These are phyloP conservation scores for Trametes meyenii DNA, from an alignment of 768 basidiomycete genomes.

Conservation along the genomic window DNA sequence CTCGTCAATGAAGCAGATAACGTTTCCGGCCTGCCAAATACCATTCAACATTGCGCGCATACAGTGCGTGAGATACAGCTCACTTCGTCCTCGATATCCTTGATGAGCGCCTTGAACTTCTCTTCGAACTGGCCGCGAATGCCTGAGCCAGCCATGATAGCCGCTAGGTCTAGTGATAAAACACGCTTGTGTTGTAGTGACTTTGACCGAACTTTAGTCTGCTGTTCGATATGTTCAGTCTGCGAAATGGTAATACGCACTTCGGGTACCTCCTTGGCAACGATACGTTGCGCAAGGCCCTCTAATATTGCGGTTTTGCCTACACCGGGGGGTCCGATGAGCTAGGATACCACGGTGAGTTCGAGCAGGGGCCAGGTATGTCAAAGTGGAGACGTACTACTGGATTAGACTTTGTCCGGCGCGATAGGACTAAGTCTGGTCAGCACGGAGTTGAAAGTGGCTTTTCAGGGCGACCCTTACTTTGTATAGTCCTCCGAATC, in stretches of 20 bases:
- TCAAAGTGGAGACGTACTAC: conserved; percentile 54
- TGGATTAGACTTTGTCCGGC: conserved; percentile 91
- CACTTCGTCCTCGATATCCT: conserved; percentile 86
- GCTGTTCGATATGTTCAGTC: not conserved
- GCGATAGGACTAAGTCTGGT: conserved; percentile 63
- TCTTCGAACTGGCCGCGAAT: conserved; percentile 93
- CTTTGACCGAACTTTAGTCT: conserved; percentile 39
- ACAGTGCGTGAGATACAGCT: conserved; percentile 16
- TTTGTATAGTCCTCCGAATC: conserved; percentile 90
- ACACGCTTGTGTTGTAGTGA: conserved; percentile 89
- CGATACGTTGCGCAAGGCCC: conserved; percentile 84
- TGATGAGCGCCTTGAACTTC: conserved; percentile 88
- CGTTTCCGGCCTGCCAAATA: conserved; percentile 54
- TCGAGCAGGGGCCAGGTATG: too few species aligned
- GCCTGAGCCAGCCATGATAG: conserved; percentile 87
- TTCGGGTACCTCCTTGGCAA: conserved; percentile 90
- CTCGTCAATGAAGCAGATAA: conserved; percentile 95
- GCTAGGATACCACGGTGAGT: conserved; percentile 38
- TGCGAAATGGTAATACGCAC: conserved; percentile 40
- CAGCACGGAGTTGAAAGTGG: not conserved
- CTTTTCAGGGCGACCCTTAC: conserved; percentile 42
- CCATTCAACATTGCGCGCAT: not conserved
- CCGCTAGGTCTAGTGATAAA: conserved; percentile 80
- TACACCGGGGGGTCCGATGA: conserved; percentile 86
- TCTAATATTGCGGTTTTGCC: conserved; percentile 94